Conservation (phyloP, 192 early-diverging fungal genomes). For the Martensiomyces pterosporus region DNA sequence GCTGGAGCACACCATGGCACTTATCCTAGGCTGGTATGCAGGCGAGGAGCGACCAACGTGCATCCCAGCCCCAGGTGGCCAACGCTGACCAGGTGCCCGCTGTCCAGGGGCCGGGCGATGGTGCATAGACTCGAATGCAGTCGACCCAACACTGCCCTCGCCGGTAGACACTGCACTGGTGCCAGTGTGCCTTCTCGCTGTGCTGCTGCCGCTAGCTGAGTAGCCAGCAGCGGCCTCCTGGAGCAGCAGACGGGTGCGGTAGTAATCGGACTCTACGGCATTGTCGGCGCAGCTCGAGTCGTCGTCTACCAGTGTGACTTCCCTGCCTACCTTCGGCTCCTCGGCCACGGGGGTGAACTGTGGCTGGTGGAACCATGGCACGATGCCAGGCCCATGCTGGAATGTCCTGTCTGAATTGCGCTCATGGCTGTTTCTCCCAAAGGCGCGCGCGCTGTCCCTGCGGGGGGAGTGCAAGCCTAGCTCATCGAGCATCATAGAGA, state of each 20-base stretch:
- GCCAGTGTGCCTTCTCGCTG: not conserved
- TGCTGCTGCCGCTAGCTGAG: not conserved
- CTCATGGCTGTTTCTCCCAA: too few species aligned
- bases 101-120: constrained; percentile 1
- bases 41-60: too few species aligned
- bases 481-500: constrained; percentile 37
- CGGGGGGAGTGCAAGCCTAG: constrained; percentile 23
- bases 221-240: too few species aligned
- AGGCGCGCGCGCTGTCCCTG: constrained; percentile 1
- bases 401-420: too few species aligned
- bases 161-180: constrained; percentile 6
- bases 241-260: too few species aligned
- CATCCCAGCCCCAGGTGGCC: too few species aligned
- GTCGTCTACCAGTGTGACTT: constrained; percentile 30
- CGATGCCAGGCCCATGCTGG: not conserved
- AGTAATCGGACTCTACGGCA: not conserved
- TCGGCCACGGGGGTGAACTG: constrained; percentile 1
- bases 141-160: constrained; percentile 8
- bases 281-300: constrained; percentile 41
- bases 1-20: not conserved
- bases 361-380: constrained; percentile 18
- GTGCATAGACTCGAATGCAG: constrained; percentile 1
- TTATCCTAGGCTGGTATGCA: too few species aligned
- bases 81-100: not conserved
- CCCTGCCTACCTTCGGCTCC: not conserved